Evolutionary conservation across 169 alveolate genomes (phyloP), one percentile per base, ranked within the genome.

Genomic region (Cryptosporidium viatorum): DNA sequence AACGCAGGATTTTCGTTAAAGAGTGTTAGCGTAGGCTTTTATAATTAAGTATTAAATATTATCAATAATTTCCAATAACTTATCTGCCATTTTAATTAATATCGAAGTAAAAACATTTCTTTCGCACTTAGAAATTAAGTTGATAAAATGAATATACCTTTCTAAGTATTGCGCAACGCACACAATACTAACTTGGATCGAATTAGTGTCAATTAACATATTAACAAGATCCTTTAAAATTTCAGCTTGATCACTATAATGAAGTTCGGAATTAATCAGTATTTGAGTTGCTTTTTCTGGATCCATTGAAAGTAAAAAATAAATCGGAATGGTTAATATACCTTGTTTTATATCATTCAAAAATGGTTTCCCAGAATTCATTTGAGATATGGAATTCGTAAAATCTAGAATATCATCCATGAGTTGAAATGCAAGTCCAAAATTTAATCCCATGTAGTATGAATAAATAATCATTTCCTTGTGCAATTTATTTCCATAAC

Each of bases 1-100:
- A 39, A 67, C 7, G 29, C 74, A 16, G 89, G 89, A 23, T 80
- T 59, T 62, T 60, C 89, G 33, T 43, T 80, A 1, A 65, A 65
- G 18, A 59, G 67, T 37, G 8, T 33, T 31, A 48, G 45, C 18
- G 75, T 65, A 21, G 29, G 21, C 45, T 80, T 80, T 33, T 80
- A 80, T 33, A 59, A 73, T 48, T 59, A 37, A 6, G 21, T 52
- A 29, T 73, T 14, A 59, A 71, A 45, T 50, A 9, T 6, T 23
- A 18, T 69, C 29, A 33, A 0, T 67, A 12, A 33, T 29, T 67
- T 33, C 10, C 33, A 67, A 33, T 31, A 21, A 10, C 9, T 67
- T 33, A 2, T 67, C 73, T 3, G 73, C 23, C 16, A 67, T 67
- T 12, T 39, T 33, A 67, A 67, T 37, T 55, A 55, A 33, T 7